Conservation (phyloP, 345 rosid species). For the Crucihimalaya himalaica region DNA sequence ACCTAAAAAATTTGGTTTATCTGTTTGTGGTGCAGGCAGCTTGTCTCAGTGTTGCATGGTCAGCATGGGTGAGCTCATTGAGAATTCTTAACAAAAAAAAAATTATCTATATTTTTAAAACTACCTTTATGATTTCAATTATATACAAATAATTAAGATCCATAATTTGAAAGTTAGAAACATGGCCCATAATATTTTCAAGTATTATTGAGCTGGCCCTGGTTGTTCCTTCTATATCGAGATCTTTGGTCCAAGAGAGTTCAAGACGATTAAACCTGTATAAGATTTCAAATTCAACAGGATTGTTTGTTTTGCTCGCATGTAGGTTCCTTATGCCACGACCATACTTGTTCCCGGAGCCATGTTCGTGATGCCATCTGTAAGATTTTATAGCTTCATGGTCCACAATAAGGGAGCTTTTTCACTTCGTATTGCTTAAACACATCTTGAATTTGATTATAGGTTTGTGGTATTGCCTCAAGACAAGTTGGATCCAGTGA, state of each 20-base stretch:
- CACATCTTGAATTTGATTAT: neutral
- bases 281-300: neutral
- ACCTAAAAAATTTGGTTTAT: neutral
- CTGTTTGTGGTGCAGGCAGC: slow-evolving; percentile 52
- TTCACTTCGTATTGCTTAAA: neutral
- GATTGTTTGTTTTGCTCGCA: neutral
- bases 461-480: slow-evolving; percentile 63
- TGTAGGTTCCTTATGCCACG: slow-evolving; percentile 77
- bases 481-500: slow-evolving; percentile 70
- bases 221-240: neutral
- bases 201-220: neutral
- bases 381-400: slow-evolving; percentile 41
- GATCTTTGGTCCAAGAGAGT: neutral
- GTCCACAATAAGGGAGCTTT: neutral
- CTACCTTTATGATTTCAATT: no score
- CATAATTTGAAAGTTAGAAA: neutral
- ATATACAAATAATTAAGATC: neutral
- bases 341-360: slow-evolving; percentile 39
- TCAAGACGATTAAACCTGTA: neutral
- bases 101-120: neutral
- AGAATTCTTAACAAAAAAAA: neutral
- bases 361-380: slow-evolving; percentile 58
- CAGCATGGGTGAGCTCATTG: slow-evolving; percentile 62
- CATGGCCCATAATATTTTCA: neutral
- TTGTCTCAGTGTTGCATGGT: slow-evolving; percentile 67